Base-by-base conservation (phyloP, 1,284 basidiomycete species). In the Taiwanofungus camphoratus region DNA sequence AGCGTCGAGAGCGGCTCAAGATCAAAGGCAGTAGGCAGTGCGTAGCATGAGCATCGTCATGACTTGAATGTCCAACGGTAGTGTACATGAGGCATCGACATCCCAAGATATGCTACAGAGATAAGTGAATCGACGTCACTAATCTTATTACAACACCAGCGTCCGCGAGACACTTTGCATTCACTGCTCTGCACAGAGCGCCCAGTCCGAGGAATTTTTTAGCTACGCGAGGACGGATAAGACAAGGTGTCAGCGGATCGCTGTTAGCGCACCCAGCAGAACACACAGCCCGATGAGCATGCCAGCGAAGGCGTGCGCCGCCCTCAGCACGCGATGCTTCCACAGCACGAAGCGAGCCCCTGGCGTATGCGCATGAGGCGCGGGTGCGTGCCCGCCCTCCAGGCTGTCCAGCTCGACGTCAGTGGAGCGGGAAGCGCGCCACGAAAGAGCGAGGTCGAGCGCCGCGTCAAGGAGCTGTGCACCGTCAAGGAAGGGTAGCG, bases 401-500 rank as follows among this genome's bases (percentile, higher is more conserved):
- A 42, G 29, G 16, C 35, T 29, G 20, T 2, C 38, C 5, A 39
- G 21, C 15, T 31, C 33, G 3, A 32, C 16, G n/a, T 36, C 39
- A 13, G 6, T 12, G 1, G 18, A 7, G 15, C 15, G 9, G 21
- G 8, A 20, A 12, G 9, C n/a, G 33, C n/a, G 18, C 7, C 8
- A 6, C 36, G 46, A 0, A 29, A 15, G 2, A 23, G 24, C 37
- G 24, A 34, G 45, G 12, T 51, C 52, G 39, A 41, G 33, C 13
- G 50, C 16, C 3, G 46, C 36, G 21, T 61, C 56, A 3, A 80
- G 52, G 4, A 78, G 59, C 49, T 79, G 72, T 6, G 65, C 59
- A 21, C 86, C 85, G 44, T 89, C 86, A 21, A 89, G 65, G 36
- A 65, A 61, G 2, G 73, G 70, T 16, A 88, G 58, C 0, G 86